A percentile compares a stretch with the other conserved stretches of the same genome.
Evolutionary conservation across 768 basidiomycete species (phyloP).

Genomic region (Calvatia gigantea): DNA sequence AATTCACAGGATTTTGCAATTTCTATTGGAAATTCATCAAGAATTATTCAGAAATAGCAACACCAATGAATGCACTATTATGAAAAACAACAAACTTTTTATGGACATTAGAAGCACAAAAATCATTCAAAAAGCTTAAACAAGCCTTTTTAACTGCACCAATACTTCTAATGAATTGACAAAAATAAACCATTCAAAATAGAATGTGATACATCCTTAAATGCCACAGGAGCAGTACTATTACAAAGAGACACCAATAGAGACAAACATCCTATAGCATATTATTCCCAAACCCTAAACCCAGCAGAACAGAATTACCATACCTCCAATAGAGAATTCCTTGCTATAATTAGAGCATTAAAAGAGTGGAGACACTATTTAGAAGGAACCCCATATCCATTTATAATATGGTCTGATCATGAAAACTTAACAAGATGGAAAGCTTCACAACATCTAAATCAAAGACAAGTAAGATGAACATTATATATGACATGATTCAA

Average conservation of each 20-base stretch:
- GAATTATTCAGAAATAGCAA: not conserved
- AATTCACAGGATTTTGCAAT: slow-evolving; percentile 39
- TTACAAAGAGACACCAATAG: not conserved
- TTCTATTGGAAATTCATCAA: slow-evolving; percentile 23
- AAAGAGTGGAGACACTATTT: not conserved
- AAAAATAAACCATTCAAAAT: not conserved
- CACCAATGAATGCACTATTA: not conserved
- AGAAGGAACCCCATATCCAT: not conserved
- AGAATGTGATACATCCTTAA: not conserved
- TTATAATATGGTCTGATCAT: not conserved
- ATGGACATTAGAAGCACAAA: slow-evolving; percentile 21
- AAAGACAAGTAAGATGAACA: not conserved
- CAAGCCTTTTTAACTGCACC: slow-evolving; percentile 9
- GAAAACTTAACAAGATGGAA: not conserved
- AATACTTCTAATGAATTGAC: not conserved
- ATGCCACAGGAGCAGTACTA: not conserved
- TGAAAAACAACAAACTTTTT: slow-evolving; percentile 19
- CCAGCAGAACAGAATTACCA: not conserved
- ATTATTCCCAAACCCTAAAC: not conserved
- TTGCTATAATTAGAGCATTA: not conserved
- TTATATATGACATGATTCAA: not conserved
- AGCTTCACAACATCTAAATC: not conserved
- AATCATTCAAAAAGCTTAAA: slow-evolving; percentile 28
- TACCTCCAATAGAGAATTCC: not conserved
- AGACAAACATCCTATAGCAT: not conserved